Base-by-base conservation (phyloP, 1,284 basidiomycete genomes). In the Coriolopsis trogii region DNA sequence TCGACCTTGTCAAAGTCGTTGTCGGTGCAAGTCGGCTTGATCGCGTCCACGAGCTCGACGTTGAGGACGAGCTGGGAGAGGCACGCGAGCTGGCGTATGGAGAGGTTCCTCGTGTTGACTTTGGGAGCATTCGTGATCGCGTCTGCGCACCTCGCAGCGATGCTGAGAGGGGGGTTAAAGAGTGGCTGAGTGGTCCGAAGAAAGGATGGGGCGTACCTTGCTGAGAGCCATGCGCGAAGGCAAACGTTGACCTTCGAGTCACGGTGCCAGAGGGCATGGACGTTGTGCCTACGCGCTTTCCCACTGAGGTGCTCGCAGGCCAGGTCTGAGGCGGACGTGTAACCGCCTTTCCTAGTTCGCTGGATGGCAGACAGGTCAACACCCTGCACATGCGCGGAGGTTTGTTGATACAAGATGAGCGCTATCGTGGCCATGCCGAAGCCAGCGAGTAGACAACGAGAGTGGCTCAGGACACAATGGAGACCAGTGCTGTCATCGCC, bases 11-110 rank as follows among this genome's bases (percentile, higher is more conserved):
- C 46, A 21, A 69, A 59, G 33, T 69, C 67, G 49, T 66, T 67
- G 41, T 64, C 63, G 16, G 58, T 45, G 20, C 47, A 49, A 1
- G 56, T 64, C 3, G 69, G 69, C 40, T 65, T 65, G 41, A 63
- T 31, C 0, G 58, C 60, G 26, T 62, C 53, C 2, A 68, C 42
- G 1, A 60, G 58, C 28, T 61, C 61, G 23, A 58, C 51, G 41
- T 61, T 58, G 29, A 60, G 56, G 9, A 63, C 24, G 10, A 62
- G 56, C 24, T 58, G 63, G 1, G 56, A 42, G 5, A 67, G 48
- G 13, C 58, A 50, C 9, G 3, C 30, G 3, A 67, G 52, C 13
- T 59, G 46, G 61, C 18, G 10, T 38, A 34, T 3, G 31, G 30
- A n/a, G 8, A 59, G 42, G 44, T 47, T 46, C 9, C 20, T 8